phyloP scores from a whole-genome alignment of 108 stramenopile species.

The Nitzschia sp. region DNA sequence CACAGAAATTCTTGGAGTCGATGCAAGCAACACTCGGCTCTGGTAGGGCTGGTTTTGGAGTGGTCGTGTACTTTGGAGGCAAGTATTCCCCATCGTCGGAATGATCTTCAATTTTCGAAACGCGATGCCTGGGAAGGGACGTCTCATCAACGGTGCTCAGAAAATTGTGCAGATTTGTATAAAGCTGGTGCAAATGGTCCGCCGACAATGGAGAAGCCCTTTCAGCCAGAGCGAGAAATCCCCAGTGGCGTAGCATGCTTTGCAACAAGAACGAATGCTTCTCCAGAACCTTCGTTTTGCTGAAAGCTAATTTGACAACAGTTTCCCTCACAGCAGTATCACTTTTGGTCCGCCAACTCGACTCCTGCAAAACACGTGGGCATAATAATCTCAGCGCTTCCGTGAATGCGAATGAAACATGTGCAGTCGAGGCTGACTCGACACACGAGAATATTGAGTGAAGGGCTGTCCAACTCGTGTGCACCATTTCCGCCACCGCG shows the following conservation, averaged over 20 bases:
- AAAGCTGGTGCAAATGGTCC: constrained; percentile 15
- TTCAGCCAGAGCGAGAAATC: constrained; percentile 13
- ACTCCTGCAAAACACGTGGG: neutral
- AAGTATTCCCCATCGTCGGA: constrained; percentile 21
- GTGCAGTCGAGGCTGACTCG: neutral
- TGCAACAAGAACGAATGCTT: constrained; percentile 8
- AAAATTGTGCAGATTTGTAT: constrained; percentile 11
- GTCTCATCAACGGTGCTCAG: constrained; percentile 13
- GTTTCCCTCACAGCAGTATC: constrained; percentile 9
- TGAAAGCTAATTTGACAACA: neutral
- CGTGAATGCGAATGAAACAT: neutral
- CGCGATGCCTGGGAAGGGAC: neutral
- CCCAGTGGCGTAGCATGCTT: constrained; percentile 31
- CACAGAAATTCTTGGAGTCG: neutral
- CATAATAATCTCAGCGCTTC: neutral
- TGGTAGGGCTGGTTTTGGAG: constrained; percentile 1
- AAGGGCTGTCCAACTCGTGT: constrained; percentile 8
- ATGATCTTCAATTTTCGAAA: neutral
- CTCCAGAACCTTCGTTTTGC: constrained; percentile 1
- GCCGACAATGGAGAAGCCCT: neutral
- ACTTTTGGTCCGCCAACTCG: neutral
- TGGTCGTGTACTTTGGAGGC: neutral
- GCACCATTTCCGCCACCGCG: constrained; percentile 11
- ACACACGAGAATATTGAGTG: constrained; percentile 12
- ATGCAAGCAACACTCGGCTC: constrained; percentile 8